These are phyloP conservation scores for Neurospora sp. DNA, from an alignment of 495 filamentous ascomycete species.

Conservation along the genomic window DNA sequence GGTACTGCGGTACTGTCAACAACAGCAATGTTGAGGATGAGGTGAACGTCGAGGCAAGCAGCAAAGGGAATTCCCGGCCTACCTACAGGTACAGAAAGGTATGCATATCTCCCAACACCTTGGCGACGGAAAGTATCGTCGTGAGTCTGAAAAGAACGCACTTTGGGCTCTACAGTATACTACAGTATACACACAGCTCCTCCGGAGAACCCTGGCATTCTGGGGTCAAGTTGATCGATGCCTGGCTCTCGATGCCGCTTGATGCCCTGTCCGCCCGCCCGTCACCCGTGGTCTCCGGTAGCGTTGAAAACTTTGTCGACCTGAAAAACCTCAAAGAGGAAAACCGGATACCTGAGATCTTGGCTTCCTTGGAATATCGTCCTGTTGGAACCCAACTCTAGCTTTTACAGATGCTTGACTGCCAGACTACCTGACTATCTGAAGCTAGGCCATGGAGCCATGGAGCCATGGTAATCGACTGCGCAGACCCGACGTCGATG, in stretches of 20 bases:
- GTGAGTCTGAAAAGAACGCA: neutral
- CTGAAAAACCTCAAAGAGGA: neutral
- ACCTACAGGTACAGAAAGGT: neutral
- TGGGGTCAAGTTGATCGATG: neutral
- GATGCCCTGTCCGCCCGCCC: neutral
- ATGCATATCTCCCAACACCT: neutral
- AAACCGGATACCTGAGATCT: neutral
- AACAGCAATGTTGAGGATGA: neutral
- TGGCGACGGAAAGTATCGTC: neutral
- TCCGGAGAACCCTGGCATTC: neutral
- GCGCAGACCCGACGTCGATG: neutral
- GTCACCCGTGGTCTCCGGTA: neutral
- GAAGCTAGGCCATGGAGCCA: neutral
- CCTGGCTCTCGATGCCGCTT: neutral
- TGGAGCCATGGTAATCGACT: neutral
- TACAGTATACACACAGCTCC: neutral
- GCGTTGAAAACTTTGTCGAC: neutral
- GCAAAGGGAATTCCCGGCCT: neutral
- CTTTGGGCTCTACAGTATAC: neutral
- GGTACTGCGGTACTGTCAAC: neutral
- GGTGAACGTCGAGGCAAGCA: neutral
- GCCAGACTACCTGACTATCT: neutral
- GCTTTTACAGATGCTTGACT: neutral
- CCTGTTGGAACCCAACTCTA: neutral
- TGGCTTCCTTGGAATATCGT: neutral